phyloP scores from a whole-genome alignment of 2,329 filamentous ascomycete species.

The Fusarium kyushuense region DNA sequence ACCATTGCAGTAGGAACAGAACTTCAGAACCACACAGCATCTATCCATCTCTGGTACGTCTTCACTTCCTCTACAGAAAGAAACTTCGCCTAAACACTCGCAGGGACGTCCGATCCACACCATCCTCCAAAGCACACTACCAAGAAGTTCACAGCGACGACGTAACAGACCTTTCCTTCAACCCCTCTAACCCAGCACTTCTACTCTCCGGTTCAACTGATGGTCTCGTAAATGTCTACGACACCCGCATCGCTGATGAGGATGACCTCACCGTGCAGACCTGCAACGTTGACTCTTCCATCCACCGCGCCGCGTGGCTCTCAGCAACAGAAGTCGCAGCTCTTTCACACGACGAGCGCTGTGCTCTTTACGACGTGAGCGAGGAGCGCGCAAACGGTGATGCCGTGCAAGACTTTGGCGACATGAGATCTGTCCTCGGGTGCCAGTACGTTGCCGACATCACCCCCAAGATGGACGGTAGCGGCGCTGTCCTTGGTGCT shows the following conservation, averaged over 20 bases:
- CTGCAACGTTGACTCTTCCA: constrained; percentile 80
- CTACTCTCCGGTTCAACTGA: constrained; percentile 84
- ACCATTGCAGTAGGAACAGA: constrained; percentile 80
- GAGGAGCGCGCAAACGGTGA: constrained; percentile 72
- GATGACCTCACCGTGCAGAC: constrained; percentile 83
- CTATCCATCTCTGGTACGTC: constrained; percentile 71
- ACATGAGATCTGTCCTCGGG: constrained; percentile 72
- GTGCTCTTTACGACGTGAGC: constrained; percentile 77
- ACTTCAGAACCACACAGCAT: constrained; percentile 71
- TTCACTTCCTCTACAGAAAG: not conserved
- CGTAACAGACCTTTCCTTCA: constrained; percentile 70
- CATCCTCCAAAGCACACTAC: constrained; percentile 65
- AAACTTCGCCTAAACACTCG: not conserved
- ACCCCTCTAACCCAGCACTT: constrained; percentile 69
- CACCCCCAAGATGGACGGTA: constrained; percentile 67
- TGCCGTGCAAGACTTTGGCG: constrained; percentile 71
- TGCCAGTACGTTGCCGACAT: constrained; percentile 83
- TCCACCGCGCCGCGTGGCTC: constrained; percentile 81
- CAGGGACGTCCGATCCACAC: constrained; percentile 69
- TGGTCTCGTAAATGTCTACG: constrained; percentile 81
- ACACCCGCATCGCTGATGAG: constrained; percentile 77
- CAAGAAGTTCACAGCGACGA: constrained; percentile 76
- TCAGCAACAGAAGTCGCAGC: constrained; percentile 73
- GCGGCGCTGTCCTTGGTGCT: constrained; percentile 70
- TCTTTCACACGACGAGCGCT: constrained; percentile 81